Evolutionary conservation across 2,329 filamentous ascomycete genomes (phyloP), one percentile per base, ranked within the genome.

Genomic region (Magnaporthales sp.): DNA sequence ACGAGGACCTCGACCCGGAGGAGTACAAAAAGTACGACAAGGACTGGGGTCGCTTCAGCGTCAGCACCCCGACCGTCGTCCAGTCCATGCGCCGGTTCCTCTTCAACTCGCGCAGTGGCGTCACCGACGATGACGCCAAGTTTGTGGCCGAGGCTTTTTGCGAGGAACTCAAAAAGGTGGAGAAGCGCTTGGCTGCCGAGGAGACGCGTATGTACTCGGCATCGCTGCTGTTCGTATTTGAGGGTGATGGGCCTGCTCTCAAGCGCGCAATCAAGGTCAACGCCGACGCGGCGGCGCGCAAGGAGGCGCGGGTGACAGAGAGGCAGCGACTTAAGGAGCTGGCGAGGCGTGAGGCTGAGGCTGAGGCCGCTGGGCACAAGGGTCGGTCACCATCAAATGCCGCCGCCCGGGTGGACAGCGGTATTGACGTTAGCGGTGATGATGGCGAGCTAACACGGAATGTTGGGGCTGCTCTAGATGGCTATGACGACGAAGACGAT

Each of bases 131-230:
- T 1, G 75, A 88, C 2, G 86, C 82, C n/a, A 81, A 80, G 69
- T 77, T 83, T 13, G 79, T 89, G 1, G 83, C 84, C 7, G 76
- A 79, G 2, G 81, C 80, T 4, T 88, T 89, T 72, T 77, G 80
- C 3, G 74, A 77, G 4, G 86, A 87, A 46, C 77, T 89, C 60
- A 77, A 76, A 70, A 79, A 73, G 65, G 83, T 89, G 0, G 80
- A 85, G 69, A 74, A 82, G 1, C 79, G 87, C 0, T 75, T 89
- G n/a, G 77, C 82, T 62, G 76, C 73, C 1, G 80, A 87, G 68
- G 84, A 88, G 73, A 86, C 81, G 69, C 83, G 86, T 70, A 89
- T 89, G 86, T 89, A 85, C 74, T 89, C 85, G 11, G 77, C 84
- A 0, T 87, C 84, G 66, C 75, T 89, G 27, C 80, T 89, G 0